These are phyloP conservation scores for Schizophyllum commune DNA, from an alignment of 1,284 basidiomycete genomes.

Conservation along the genomic window DNA sequence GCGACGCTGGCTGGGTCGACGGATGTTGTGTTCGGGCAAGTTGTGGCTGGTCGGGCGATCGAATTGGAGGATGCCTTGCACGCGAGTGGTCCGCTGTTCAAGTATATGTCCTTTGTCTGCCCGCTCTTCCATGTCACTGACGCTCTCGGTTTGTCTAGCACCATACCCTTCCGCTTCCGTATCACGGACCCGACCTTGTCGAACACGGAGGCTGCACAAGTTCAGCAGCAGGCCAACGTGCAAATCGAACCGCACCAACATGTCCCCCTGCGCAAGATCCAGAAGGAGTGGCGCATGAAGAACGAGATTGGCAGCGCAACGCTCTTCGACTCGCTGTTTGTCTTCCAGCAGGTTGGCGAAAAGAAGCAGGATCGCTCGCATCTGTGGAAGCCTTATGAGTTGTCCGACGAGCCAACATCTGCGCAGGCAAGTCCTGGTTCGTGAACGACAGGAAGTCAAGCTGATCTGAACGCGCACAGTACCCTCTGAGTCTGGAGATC, in stretches of 20 bases:
- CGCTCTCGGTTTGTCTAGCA: constrained; percentile 1
- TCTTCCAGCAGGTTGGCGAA: constrained; percentile 8
- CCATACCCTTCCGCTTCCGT: constrained; percentile 8
- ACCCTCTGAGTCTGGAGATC: constrained; percentile 7
- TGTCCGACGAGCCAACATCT: constrained; percentile 3
- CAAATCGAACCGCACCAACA: constrained; percentile 5
- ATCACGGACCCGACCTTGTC: constrained; percentile 6
- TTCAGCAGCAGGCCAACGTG: constrained; percentile 2
- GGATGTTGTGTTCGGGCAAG: constrained; percentile 10
- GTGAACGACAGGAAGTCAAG: background rate
- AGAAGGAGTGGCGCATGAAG: background rate
- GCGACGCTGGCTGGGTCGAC: constrained; percentile 1
- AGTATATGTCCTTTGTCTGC: background rate
- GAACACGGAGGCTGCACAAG: constrained; percentile 3
- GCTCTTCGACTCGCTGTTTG: constrained; percentile 7
- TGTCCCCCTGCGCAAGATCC: constrained; percentile 5
- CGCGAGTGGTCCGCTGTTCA: constrained; percentile 7
- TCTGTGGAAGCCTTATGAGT: constrained; percentile 3
- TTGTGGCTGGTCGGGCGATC: constrained; percentile 7
- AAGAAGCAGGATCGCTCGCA: constrained; percentile 1
- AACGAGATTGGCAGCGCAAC: constrained; percentile 5
- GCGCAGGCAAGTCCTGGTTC: background rate
- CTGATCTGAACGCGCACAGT: constrained; percentile 1
- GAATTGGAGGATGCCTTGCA: constrained; percentile 6
- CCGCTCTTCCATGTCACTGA: background rate